These are phyloP conservation scores for Aspergillus sp. DNA, from an alignment of 2,329 filamentous ascomycete species.

Conservation along the genomic window DNA sequence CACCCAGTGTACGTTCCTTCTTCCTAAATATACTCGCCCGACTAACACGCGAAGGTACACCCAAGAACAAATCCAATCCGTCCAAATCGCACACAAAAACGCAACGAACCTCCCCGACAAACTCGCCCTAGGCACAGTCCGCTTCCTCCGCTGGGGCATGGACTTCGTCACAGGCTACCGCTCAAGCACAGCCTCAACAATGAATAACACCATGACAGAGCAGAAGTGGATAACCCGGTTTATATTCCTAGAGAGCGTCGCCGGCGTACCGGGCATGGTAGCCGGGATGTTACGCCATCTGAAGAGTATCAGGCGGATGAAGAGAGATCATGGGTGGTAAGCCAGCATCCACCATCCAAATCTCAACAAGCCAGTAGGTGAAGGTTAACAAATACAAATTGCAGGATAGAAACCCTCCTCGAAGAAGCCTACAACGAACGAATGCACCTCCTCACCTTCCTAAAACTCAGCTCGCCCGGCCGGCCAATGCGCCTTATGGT, in stretches of 20 bases:
- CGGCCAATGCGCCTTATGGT: conserved; percentile 92
- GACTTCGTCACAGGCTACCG: conserved; percentile 76
- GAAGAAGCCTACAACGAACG: conserved; percentile 91
- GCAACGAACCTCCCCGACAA: conserved; percentile 73
- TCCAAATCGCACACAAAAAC: conserved; percentile 74
- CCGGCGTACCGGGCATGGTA: conserved; percentile 95
- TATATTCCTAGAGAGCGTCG: conserved; percentile 91
- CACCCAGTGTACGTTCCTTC: conserved; percentile 54
- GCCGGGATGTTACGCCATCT: conserved; percentile 92
- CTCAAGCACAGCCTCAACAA: conserved; percentile 42
- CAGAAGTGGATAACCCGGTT: conserved; percentile 87
- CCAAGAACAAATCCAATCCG: conserved; percentile 71
- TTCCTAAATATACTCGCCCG: background rate
- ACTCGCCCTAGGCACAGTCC: conserved; percentile 74
- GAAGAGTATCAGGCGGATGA: conserved; percentile 77
- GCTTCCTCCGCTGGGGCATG: conserved; percentile 74
- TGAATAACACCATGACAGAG: conserved; percentile 71
- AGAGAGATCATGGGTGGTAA: conserved; percentile 86
- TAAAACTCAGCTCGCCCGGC: conserved; percentile 84
- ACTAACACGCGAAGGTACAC: conserved; percentile 55
- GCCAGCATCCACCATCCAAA: conserved; percentile 4
- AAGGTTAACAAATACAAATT: too few species aligned
- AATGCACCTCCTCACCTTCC: conserved; percentile 90
- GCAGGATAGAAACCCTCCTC: conserved; percentile 83
- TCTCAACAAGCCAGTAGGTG: too few species aligned